Evolutionary conservation across 1,284 basidiomycete genomes (phyloP).

Genomic region (Ustilago nuda): DNA sequence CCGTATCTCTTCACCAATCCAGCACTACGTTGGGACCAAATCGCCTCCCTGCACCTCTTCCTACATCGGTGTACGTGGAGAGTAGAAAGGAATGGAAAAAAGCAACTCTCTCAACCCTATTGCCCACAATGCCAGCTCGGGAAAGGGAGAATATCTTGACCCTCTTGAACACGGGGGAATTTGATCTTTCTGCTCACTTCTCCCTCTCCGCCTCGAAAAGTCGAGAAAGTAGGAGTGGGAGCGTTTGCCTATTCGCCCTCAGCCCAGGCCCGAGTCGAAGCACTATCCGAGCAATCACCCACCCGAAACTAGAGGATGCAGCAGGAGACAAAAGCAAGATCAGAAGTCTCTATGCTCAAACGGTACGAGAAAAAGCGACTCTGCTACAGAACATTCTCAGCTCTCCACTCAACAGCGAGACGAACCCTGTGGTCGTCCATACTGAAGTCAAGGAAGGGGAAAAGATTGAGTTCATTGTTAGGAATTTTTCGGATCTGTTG

Average conservation of each 20-base stretch:
- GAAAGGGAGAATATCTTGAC: conserved; percentile 38
- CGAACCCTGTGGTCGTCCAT: conserved; percentile 23
- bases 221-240: not conserved
- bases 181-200: conserved; percentile 51
- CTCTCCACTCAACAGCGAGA: conserved; percentile 38
- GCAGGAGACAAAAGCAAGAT: conserved; percentile 3
- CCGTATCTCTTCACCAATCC: conserved; percentile 1
- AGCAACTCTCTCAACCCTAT: conserved; percentile 17
- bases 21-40: not conserved
- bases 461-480: conserved; percentile 5
- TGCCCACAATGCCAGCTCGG: conserved; percentile 16
- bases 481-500: conserved; percentile 33
- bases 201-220: not conserved
- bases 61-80: conserved; percentile 2
- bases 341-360: conserved; percentile 60
- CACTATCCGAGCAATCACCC: conserved; percentile 26
- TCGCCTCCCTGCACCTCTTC: not conserved
- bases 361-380: conserved; percentile 42
- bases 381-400: conserved; percentile 37
- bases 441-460: not conserved
- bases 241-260: conserved; percentile 54
- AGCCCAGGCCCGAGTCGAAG: conserved; percentile 39
- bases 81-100: conserved; percentile 37
- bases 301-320: conserved; percentile 7
- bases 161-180: conserved; percentile 34